A percentile compares a stretch with the other conserved stretches of the same genome.
phyloP scores from a whole-genome alignment of 768 basidiomycete species.

The Mycena galopus region DNA sequence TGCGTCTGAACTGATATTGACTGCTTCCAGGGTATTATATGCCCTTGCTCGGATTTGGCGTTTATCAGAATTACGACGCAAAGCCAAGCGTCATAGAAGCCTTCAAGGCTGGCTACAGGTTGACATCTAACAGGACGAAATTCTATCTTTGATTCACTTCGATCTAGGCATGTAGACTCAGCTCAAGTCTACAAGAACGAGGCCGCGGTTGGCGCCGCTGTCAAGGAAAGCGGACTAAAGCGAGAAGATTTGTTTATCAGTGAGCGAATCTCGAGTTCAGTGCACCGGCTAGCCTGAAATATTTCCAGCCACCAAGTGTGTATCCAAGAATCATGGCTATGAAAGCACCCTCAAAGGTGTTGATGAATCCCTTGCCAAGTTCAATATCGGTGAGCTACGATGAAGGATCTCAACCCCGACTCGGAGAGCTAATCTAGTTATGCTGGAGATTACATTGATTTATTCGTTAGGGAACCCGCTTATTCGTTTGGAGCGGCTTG shows the following conservation, averaged over 20 bases:
- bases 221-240: conserved; percentile 66
- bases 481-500: neutral
- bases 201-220: conserved; percentile 68
- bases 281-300: neutral
- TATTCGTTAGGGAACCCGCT: conserved; percentile 55
- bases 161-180: conserved; percentile 77
- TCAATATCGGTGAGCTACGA: conserved; percentile 66
- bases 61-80: conserved; percentile 68
- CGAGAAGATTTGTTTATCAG: conserved; percentile 81
- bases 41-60: conserved; percentile 73
- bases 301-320: conserved; percentile 73
- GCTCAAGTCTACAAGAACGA: conserved; percentile 81
- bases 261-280: conserved; percentile 40
- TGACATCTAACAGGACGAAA: conserved; percentile 35
- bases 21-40: conserved; percentile 55
- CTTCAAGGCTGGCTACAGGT: conserved; percentile 71
- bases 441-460: conserved; percentile 70
- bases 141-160: neutral
- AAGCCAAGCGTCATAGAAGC: conserved; percentile 66
- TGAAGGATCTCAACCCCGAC: neutral
- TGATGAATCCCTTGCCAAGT: conserved; percentile 69
- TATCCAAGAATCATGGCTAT: conserved; percentile 71
- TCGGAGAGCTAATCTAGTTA: neutral
- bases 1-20: neutral
- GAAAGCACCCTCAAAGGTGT: conserved; percentile 70